Base-by-base conservation (phyloP, 2,329 filamentous ascomycete genomes). In the Triangularia verruculosa region DNA sequence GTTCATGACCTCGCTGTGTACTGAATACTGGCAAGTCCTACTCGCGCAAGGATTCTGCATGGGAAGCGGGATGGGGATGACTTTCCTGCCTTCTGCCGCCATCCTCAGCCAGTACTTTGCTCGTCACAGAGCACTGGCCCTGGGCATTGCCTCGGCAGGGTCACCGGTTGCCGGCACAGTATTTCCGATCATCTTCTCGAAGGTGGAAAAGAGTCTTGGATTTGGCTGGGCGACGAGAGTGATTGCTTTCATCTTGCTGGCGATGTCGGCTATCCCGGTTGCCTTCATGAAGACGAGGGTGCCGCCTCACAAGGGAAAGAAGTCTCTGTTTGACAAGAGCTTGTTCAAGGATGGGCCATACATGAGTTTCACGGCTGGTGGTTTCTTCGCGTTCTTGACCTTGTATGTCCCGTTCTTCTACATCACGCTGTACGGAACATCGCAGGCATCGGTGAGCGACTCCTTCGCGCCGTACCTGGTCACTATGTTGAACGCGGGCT, bases 191-290 rank as follows among this genome's bases (percentile, higher is more conserved):
- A 72, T 82, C 30, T 79, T 83, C 72, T 70, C 67, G 54, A 64
- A 64, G 22, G 66, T 75, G 24, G 61, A 70, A 59, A 63, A 62
- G 3, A 28, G 66, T n/a, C 69, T 78, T 57, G 73, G 77, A 58
- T 77, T 80, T 57, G 71, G 72, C 12, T 75, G 74, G 66, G 74
- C 83, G 3, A 78, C 82, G 67, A 74, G 76, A n/a, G 70, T 71
- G 17, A 77, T 87, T 61, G 84, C 84, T 28, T 88, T 87, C 71
- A 70, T 75, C 61, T 72, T 83, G 15, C 74, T 80, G 13, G 78
- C 58, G 1, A 71, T 79, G 22, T 72, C 76, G 43, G 61, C 71
- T n/a, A 62, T 82, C 4, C 76, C 78, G 1, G 55, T 78, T 5
- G 66, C 69, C 3, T 75, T 78, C 52, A 80, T 82, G 77, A 73